These are phyloP conservation scores for Hygrophila difformis DNA, from an alignment of 257 asterid genomes.

Conservation along the genomic window DNA sequence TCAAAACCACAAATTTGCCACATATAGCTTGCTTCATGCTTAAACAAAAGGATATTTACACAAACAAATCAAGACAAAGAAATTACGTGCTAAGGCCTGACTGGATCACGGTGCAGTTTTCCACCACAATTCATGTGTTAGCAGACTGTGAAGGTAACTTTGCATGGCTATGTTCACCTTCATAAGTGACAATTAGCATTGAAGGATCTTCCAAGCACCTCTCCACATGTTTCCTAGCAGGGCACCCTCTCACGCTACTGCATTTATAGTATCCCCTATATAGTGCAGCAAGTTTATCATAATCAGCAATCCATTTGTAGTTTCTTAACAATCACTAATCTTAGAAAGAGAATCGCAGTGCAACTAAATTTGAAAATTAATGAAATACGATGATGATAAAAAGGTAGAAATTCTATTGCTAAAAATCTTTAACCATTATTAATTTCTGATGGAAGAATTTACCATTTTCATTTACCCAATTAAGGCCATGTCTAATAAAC, in stretches of 20 bases:
- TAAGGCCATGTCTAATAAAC: no score
- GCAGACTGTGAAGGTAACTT: conserved; percentile 60
- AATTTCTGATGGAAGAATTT: no score
- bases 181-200: conserved; percentile 88
- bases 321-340: not conserved
- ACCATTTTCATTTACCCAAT: no score
- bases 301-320: conserved; percentile 40
- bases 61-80: conserved; percentile 1
- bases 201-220: conserved; percentile 87
- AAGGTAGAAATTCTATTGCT: no score
- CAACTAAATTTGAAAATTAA: no score
- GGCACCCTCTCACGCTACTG: conserved; percentile 95
- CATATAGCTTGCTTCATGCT: not conserved
- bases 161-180: conserved; percentile 87
- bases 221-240: conserved; percentile 91
- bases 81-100: not conserved
- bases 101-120: conserved; percentile 12
- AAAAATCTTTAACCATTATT: no score
- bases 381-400: no score
- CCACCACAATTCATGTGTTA: conserved; percentile 27
- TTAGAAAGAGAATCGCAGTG: no score
- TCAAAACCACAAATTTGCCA: not conserved
- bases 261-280: conserved; percentile 94
- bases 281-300: conserved; percentile 27
- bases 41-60: not conserved